Evolutionary conservation across 495 filamentous ascomycete genomes (phyloP), one percentile per base, ranked within the genome.

Genomic region (Annulohypoxylon moriforme): DNA sequence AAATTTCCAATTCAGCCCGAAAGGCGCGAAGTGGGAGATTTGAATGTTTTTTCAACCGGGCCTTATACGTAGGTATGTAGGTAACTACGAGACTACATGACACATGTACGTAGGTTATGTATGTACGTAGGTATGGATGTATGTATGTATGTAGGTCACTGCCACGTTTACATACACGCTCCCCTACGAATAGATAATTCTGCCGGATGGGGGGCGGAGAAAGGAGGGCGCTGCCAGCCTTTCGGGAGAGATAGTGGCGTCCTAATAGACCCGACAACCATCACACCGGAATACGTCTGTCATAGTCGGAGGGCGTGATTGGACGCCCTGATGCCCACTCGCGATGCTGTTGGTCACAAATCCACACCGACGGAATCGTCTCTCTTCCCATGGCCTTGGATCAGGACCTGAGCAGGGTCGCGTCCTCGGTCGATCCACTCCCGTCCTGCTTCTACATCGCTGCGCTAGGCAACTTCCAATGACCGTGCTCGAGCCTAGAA

Each of bases 361-460:
- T 59, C 71, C 65, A 73, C 61, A 66, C 50, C 50, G 64, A 72
- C 60, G 61, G 71, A 73, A 14, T 49, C 60, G 60, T 50, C 56
- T 55, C 46, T 69, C 50, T 73, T 68, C 31, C 71, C 71, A 73
- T 66, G 61, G 66, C 71, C 49, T 69, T 61, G 71, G 71, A 69
- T 66, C 66, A 52, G 36, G 36, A 14, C 36, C 36, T 40, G 36
- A 40, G 36, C 36, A 40, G 60, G 71, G 65, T 44, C 71, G 71
- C 71, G n/a, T 68, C 57, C 57, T 24, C 10, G 71, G 71, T 36
- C 66, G 65, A 24, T 61, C 71, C 71, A 73, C 71, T 63, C 56
- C 60, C 44, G 65, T 58, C 69, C n/a, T 68, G 31, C 60, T 66
- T 44, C 66, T 40, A 36, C 33, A 36, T n/a, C 33, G 36, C 36